Percentiles rank a stretch among this genome's conserved stretches.
Evolutionary conservation across 1,139 yeast species (phyloP).

Genomic region (Trichomonascaceae sp.): DNA sequence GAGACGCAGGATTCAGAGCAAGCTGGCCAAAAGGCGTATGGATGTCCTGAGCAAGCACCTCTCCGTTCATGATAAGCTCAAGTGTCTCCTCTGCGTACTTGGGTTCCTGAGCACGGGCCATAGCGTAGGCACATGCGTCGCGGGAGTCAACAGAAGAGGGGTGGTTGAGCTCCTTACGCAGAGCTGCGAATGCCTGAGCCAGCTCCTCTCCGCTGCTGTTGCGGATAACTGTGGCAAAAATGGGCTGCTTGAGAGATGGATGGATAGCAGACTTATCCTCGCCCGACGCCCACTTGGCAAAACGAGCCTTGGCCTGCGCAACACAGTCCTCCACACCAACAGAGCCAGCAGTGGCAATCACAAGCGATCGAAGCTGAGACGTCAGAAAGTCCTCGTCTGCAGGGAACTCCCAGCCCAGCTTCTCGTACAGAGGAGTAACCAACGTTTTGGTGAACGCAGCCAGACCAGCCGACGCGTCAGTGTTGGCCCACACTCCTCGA

Average conservation of each 20-base stretch:
- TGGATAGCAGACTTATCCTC: conserved; percentile 30
- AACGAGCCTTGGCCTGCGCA: conserved; percentile 32
- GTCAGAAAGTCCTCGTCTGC: conserved; percentile 33
- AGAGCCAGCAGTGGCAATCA: conserved; percentile 41
- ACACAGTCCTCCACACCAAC: conserved; percentile 38
- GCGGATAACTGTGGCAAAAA: conserved; percentile 39
- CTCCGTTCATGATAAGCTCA: conserved; percentile 28
- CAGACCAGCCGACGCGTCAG: conserved; percentile 26
- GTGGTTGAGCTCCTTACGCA: conserved; percentile 37
- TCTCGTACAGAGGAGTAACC: conserved; percentile 32
- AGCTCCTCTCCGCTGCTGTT: conserved; percentile 26
- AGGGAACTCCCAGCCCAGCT: conserved; percentile 27
- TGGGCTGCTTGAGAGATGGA: conserved; percentile 44
- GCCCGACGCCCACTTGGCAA: conserved; percentile 27
- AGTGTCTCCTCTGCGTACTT: conserved; percentile 30
- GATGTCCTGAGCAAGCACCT: conserved; percentile 58
- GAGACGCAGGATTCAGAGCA: conserved; percentile 37
- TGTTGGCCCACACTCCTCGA: conserved; percentile 35
- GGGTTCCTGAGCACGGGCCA: conserved; percentile 41
- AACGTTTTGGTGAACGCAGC: conserved; percentile 31
- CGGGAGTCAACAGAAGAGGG: conserved; percentile 55
- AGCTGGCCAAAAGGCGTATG: conserved; percentile 45
- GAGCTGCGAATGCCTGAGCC: conserved; percentile 33
- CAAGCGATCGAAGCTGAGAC: conserved; percentile 37
- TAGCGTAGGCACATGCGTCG: conserved; percentile 49